These are phyloP conservation scores for Aspergillus incahuasiensis DNA, from an alignment of 495 filamentous ascomycete genomes.

Conservation along the genomic window DNA sequence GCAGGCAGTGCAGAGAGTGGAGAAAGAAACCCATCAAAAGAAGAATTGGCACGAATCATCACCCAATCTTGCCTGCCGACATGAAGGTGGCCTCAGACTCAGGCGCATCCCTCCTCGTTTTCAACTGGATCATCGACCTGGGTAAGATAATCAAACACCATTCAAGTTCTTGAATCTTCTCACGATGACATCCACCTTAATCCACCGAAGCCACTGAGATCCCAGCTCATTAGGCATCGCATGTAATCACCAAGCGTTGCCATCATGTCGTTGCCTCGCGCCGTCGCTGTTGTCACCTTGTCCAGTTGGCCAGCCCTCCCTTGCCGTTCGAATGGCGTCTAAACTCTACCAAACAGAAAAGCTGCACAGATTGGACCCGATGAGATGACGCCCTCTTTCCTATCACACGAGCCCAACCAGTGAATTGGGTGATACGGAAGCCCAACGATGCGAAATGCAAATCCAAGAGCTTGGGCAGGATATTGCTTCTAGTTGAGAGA, in stretches of 20 bases:
- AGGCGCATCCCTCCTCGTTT: conserved; percentile 7
- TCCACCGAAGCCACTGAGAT: conserved; percentile 14
- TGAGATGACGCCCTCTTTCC: conserved; percentile 3
- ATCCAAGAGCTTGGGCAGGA: not conserved
- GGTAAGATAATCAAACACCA: conserved; percentile 16
- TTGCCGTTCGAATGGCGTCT: conserved; percentile 2
- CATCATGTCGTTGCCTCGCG: conserved; percentile 17
- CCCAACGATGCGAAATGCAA: conserved; percentile 11
- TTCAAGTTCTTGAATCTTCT: conserved; percentile 15
- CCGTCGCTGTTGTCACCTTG: conserved; percentile 19
- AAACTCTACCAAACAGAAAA: conserved; percentile 10
- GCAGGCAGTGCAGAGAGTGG: conserved; percentile 3
- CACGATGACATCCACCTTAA: conserved; percentile 20
- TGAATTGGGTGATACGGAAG: conserved; percentile 18
- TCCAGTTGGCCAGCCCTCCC: conserved; percentile 6
- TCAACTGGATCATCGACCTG: conserved; percentile 13
- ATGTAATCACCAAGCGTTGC: conserved; percentile 17
- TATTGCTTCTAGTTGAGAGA: not conserved
- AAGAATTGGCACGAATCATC: conserved; percentile 9
- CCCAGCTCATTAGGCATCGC: conserved; percentile 1
- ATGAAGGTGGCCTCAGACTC: conserved; percentile 14
- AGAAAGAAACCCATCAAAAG: conserved; percentile 6
- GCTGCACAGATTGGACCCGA: conserved; percentile 8
- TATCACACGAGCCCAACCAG: conserved; percentile 17
- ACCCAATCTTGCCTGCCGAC: conserved; percentile 13